Base-by-base conservation (phyloP, 352 stramenopile genomes). In the Sclerospora graminicola region DNA sequence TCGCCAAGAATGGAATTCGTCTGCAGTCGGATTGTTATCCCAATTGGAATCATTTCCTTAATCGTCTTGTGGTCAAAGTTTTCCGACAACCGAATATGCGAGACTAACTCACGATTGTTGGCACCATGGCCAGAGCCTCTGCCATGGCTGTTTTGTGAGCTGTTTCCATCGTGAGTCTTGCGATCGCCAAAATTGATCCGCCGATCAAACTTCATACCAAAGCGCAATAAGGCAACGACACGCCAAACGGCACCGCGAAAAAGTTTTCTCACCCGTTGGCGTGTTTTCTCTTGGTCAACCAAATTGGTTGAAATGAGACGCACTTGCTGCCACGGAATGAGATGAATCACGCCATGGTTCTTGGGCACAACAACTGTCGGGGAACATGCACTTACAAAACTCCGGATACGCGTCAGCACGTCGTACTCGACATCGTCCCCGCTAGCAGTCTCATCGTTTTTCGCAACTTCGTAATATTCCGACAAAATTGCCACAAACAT, bases 41-140 rank as follows among this genome's bases (percentile, higher is more conserved):
- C 81, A 15, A 75, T 88, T 2, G 81, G 81, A 41, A 93, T 84
- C 74, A 93, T 89, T 39, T 86, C 79, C 44, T 93, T 93, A 51
- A 93, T 93, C 6, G 76, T 87, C 51, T 88, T 85, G 71, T 93
- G 81, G 43, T 93, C 79, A 48, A 93, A 93, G 45, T 93, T 89
- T 51, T 93, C 79, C 1, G 79, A 93, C 20, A 93, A 45, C 1
- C 74, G 74, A 32, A 93, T 93, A 40, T 89, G 78, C 18, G 79
- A 84, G 0, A 83, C 69, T 11, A 80, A 52, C 19, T 65, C 51
- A 10, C 79, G 67, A 23, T 73, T 62, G 5, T 75, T 41, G 14
- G 51, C 57, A 3, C 51, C 45, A 45, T 63, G 40, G 1, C 16
- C n/a, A 11, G 44, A 50, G 1, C 41, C 39, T 8, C 37, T 45